Percentiles rank a stretch among this genome's conserved stretches.
Evolutionary conservation across 257 asterid species (phyloP).

Genomic region (Knoxia roxburghii): DNA sequence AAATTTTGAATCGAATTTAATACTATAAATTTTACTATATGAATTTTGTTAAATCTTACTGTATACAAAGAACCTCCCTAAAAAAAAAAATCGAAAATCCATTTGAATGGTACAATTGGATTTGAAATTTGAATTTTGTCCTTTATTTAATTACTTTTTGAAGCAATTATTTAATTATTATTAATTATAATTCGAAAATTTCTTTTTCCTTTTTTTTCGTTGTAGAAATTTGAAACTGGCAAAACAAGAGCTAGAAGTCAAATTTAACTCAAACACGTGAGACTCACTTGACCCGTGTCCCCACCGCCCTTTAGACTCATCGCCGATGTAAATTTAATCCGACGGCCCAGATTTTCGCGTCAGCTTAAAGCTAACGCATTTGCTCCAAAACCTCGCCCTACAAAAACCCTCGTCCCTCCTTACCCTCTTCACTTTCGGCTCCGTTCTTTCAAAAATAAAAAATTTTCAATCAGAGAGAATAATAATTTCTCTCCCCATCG

Average conservation of each 20-base stretch:
- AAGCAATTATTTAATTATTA: too few species aligned
- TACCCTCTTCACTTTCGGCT: slow-evolving; percentile 11
- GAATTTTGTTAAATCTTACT: too few species aligned
- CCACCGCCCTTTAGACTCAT: not conserved
- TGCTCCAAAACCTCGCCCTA: slow-evolving; percentile 14
- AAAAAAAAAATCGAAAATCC: too few species aligned
- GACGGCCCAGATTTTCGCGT: slow-evolving; percentile 59
- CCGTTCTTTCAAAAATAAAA: not conserved
- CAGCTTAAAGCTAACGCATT: slow-evolving; percentile 35
- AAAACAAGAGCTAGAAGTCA: too few species aligned
- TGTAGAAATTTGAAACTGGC: slow-evolving; percentile 1
- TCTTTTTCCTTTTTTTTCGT: too few species aligned
- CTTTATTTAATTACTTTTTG: not conserved
- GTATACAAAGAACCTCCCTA: too few species aligned
- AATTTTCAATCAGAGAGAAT: too few species aligned
- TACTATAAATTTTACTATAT: too few species aligned
- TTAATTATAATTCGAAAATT: too few species aligned
- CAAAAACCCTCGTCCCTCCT: slow-evolving; percentile 30
- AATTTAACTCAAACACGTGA: not conserved
- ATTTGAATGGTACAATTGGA: too few species aligned
- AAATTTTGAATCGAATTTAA: too few species aligned
- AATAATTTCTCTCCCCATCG: not conserved
- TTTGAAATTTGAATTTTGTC: too few species aligned
- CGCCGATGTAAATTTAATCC: slow-evolving; percentile 15
- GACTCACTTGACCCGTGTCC: slow-evolving; percentile 1